These are phyloP conservation scores for Carnegiea gigantea DNA, from an alignment of 179 eudicot species.

Conservation along the genomic window DNA sequence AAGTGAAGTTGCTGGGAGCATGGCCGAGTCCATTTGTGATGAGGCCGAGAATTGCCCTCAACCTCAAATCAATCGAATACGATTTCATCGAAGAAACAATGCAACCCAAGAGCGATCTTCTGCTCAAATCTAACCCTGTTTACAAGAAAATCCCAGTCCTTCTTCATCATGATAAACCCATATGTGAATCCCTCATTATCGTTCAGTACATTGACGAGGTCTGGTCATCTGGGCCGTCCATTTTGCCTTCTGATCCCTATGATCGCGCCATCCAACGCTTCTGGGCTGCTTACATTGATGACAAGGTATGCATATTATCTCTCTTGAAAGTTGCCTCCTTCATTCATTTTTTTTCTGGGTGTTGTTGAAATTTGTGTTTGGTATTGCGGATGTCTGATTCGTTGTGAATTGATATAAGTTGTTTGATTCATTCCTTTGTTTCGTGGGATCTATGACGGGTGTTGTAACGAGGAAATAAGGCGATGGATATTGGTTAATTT, in stretches of 20 bases:
- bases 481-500: too few relatives aligned
- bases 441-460: too few relatives aligned
- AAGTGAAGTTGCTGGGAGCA: constrained; percentile 45
- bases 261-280: constrained; percentile 53
- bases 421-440: too few relatives aligned
- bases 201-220: constrained; percentile 48
- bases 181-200: constrained; percentile 50
- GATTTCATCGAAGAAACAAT: constrained; percentile 38
- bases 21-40: constrained; percentile 47
- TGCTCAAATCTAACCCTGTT: constrained; percentile 48
- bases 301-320: constrained; percentile 30
- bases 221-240: constrained; percentile 31
- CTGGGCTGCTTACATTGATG: constrained; percentile 57
- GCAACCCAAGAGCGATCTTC: constrained; percentile 42
- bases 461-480: too few relatives aligned
- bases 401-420: too few relatives aligned
- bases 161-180: constrained; percentile 37
- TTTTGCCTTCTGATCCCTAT: constrained; percentile 53
- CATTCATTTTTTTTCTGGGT: not conserved
- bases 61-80: constrained; percentile 35
- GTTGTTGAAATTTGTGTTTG: not conserved
- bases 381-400: too few relatives aligned
- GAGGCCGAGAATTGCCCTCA: constrained; percentile 39
- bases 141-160: constrained; percentile 55
- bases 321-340: not conserved